Evolutionary conservation across 495 filamentous ascomycete species (phyloP).

Genomic region (Xylaria sp.): DNA sequence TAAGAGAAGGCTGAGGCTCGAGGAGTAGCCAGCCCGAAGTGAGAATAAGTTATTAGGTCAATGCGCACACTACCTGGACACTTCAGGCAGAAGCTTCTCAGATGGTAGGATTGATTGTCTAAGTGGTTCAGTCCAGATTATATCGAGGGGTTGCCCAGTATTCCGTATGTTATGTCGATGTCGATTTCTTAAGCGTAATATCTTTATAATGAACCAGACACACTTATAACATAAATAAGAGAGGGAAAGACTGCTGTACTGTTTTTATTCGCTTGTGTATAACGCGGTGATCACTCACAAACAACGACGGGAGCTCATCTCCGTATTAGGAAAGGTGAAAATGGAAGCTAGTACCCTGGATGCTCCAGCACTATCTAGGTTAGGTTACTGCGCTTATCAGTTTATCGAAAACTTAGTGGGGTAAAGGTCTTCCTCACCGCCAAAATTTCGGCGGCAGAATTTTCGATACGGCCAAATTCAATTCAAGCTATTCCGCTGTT

Average conservation of each 20-base stretch:
- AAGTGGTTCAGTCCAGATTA: background rate
- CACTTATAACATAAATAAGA: background rate
- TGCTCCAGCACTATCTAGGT: background rate
- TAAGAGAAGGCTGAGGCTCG: background rate
- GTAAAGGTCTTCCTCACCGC: slow-evolving; percentile 33
- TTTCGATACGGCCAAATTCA: slow-evolving; percentile 30
- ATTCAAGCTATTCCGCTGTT: slow-evolving; percentile 19
- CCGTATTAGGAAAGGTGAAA: slow-evolving; percentile 15
- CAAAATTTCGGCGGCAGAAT: slow-evolving; percentile 44
- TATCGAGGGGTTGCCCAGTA: too few species aligned
- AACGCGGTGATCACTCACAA: too few species aligned
- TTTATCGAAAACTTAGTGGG: slow-evolving; percentile 20
- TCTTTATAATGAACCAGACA: background rate
- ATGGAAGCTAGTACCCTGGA: background rate
- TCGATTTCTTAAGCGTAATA: background rate
- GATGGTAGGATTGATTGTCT: background rate
- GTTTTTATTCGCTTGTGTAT: background rate
- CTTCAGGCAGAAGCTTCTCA: slow-evolving; percentile 10
- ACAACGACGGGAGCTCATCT: background rate
- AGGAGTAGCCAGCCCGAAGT: background rate
- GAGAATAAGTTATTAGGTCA: background rate
- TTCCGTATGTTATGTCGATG: too few species aligned
- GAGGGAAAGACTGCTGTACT: background rate
- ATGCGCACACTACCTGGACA: background rate
- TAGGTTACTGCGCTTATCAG: slow-evolving; percentile 8